Evolutionary conservation across 257 asterid species (phyloP).

Genomic region (Solanum chmielewskii): DNA sequence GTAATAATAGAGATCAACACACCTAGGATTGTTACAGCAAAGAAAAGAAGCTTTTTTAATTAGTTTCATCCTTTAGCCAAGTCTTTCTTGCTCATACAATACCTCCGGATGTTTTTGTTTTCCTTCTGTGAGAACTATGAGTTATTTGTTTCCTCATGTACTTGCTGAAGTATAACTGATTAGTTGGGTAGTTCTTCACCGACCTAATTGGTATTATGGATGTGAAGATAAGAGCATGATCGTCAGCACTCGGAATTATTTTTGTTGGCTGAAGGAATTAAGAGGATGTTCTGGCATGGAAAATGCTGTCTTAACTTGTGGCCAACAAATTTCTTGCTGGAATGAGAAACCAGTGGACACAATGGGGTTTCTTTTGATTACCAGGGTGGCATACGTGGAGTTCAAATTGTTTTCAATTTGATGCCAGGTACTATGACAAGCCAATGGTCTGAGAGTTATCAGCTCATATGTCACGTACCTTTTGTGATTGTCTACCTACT

Average conservation of each 20-base stretch:
- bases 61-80: neutral
- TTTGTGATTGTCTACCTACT: neutral
- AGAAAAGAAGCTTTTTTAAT: neutral
- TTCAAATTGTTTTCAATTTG: neutral
- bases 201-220: neutral
- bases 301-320: neutral
- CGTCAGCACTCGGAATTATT: neutral
- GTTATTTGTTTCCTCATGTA: neutral
- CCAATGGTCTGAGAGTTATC: neutral
- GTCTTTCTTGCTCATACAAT: neutral
- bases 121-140: neutral
- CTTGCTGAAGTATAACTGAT: neutral
- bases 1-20: neutral
- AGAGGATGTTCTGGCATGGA: neutral
- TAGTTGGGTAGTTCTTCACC: neutral
- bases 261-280: neutral
- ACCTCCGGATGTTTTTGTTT: neutral
- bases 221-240: neutral
- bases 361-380: neutral
- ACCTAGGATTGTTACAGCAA: neutral
- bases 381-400: neutral
- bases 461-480: neutral
- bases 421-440: neutral
- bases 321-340: neutral
- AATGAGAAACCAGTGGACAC: neutral